These are phyloP conservation scores for Proliferodiscus dingleyae DNA, from an alignment of 2,329 filamentous ascomycete species.

Conservation along the genomic window DNA sequence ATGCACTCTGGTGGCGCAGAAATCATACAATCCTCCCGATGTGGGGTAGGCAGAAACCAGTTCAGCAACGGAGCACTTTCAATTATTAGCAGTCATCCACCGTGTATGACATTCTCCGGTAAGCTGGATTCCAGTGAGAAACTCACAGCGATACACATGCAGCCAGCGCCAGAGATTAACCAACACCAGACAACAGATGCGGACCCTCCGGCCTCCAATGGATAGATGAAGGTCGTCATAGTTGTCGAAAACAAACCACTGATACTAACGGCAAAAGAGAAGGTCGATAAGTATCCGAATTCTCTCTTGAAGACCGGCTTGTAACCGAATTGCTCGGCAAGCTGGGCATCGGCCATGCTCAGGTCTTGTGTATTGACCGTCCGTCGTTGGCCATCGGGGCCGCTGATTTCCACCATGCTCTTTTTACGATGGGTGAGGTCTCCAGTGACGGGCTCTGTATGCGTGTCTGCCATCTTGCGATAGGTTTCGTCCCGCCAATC, in stretches of 20 bases:
- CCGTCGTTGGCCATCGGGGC: constrained; percentile 16
- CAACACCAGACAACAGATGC: constrained; percentile 54
- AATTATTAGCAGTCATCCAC: constrained; percentile 6
- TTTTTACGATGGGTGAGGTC: constrained; percentile 12
- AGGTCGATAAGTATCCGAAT: constrained; percentile 53
- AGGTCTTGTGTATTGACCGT: constrained; percentile 22
- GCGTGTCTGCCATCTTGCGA: no score
- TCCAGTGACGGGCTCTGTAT: no score
- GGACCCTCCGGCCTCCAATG: constrained; percentile 48
- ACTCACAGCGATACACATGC: constrained; percentile 47
- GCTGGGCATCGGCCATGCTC: constrained; percentile 28
- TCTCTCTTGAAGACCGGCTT: constrained; percentile 52
- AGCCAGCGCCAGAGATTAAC: constrained; percentile 51
- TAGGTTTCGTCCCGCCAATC: no score
- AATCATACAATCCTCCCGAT: constrained; percentile 40
- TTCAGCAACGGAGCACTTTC: constrained; percentile 46
- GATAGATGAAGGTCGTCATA: constrained; percentile 51
- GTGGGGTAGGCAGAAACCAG: constrained; percentile 55
- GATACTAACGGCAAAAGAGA: constrained; percentile 56
- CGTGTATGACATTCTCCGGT: neutral
- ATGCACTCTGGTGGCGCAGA: neutral
- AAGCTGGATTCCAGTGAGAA: neutral
- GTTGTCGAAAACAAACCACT: constrained; percentile 51
- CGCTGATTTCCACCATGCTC: constrained; percentile 18
- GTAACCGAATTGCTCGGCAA: constrained; percentile 31